Percentiles rank a stretch among this genome's conserved stretches.
Conservation (phyloP, 805 yeast genomes). For the Sugiyamaella boreocaroliniensis region DNA sequence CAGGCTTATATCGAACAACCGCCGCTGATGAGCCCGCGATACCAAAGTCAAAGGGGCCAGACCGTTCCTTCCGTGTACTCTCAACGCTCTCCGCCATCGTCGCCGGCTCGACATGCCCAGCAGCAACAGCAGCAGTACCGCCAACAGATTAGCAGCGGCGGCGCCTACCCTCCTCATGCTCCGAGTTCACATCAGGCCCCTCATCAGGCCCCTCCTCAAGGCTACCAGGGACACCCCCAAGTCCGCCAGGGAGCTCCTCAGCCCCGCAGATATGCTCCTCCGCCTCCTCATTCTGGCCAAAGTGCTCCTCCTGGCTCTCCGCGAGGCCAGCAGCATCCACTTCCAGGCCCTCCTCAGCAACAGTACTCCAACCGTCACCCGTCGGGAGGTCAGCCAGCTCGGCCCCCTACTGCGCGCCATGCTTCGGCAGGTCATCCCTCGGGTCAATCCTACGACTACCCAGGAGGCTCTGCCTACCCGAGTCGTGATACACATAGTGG, state of each 20-base stretch:
- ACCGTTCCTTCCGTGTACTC: slow-evolving; percentile 6
- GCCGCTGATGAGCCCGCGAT: slow-evolving; percentile 10
- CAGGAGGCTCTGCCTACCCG: too few species aligned
- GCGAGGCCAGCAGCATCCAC: too few species aligned
- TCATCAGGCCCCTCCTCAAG: background rate
- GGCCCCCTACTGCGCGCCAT: too few species aligned
- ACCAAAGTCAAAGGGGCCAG: slow-evolving; percentile 7
- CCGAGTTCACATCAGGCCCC: slow-evolving; percentile 4
- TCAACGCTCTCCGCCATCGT: background rate
- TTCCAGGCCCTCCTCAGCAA: too few species aligned
- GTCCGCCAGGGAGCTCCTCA: slow-evolving; percentile 1
- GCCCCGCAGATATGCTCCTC: background rate
- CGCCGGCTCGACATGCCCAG: slow-evolving; percentile 3
- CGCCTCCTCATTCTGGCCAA: background rate
- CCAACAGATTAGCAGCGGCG: background rate
- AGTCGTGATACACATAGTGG: background rate
- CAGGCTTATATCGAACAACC: slow-evolving; percentile 3
- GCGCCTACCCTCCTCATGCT: background rate
- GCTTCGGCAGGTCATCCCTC: too few species aligned
- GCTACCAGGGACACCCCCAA: background rate
- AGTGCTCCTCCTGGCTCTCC: too few species aligned
- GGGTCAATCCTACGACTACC: background rate
- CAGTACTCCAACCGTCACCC: background rate
- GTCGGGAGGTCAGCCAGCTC: background rate
- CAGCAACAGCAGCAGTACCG: slow-evolving; percentile 3